These are phyloP conservation scores for Fonsecaea monophora DNA, from an alignment of 2,329 filamentous ascomycete species.

Conservation along the genomic window DNA sequence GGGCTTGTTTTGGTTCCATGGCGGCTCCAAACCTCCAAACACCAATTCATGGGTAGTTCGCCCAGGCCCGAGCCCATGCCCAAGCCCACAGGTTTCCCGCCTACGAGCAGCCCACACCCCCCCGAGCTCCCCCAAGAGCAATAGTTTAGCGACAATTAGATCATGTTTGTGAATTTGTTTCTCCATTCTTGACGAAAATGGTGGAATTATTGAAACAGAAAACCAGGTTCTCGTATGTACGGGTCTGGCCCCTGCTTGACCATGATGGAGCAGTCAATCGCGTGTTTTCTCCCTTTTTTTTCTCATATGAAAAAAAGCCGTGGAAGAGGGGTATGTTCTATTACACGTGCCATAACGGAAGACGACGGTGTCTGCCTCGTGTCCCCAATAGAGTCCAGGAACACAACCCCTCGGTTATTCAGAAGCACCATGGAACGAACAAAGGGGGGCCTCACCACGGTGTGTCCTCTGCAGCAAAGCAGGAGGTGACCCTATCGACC, in stretches of 20 bases:
- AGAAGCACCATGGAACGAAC: not conserved
- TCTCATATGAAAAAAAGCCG: not conserved
- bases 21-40: not conserved
- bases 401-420: not conserved
- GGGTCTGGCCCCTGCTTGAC: not conserved
- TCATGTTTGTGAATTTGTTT: not conserved
- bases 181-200: not conserved
- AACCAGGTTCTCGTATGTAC: not conserved
- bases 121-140: not conserved
- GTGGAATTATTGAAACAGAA: not conserved
- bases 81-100: not conserved
- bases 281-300: not conserved
- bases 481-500: not conserved
- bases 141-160: not conserved
- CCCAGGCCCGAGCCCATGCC: constrained; percentile 1
- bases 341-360: not conserved
- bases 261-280: not conserved
- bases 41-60: not conserved
- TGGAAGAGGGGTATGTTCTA: not conserved
- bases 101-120: not conserved
- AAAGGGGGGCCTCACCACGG: not conserved
- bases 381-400: not conserved
- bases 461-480: not conserved
- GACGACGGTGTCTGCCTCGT: not conserved
- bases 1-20: constrained; percentile 1